Evolutionary conservation across 306 rosid species (phyloP), one percentile per base, ranked within the genome.

Genomic region (Fragaria vesca): DNA sequence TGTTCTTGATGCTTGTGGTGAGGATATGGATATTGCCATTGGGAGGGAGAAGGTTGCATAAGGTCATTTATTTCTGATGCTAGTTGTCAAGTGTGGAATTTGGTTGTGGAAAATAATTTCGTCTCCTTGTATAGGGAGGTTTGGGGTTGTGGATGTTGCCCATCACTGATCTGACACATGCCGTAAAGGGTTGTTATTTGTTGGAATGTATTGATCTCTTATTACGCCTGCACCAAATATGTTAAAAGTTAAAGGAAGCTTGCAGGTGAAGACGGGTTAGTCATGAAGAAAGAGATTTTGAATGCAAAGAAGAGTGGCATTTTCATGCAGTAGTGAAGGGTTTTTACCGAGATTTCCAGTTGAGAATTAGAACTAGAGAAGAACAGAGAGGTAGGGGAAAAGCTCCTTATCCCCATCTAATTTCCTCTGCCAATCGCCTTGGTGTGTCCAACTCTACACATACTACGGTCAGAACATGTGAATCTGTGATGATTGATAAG

Each of bases 1-100:
- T 75, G 91, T 89, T 58, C 89, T 94, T 51, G 90, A 92, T 88
- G 98, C 97, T 21, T 94, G 97, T 76, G 95, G 93, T 24, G 97
- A 92, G 72, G 63, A 73, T 2, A 73, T 76, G 52, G 93, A 90
- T 85, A 43, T 76, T 17, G 68, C 58, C 70, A 72, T 82, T 51
- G 79, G 80, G 90, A 88, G 85, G 80, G 89, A 89, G 86, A 82
- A 1, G 1, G 42, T 38, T 94, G 77, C 97, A 89, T 62, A 80
- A 54, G 86, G 83, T 83, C 68, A 90, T 90, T 78, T 54, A 54
- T 54, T 5, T 52, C 8, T 52, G 81, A 76, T 71, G 75, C 76
- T 81, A 55, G 86, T 73, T 81, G 88, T 48, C 54, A 67, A 47
- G 82, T 71, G 48, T 83, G 90, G 97, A 79, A 86, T 76, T 80